These are phyloP conservation scores for Collybia nuda DNA, from an alignment of 768 basidiomycete species.

Conservation along the genomic window DNA sequence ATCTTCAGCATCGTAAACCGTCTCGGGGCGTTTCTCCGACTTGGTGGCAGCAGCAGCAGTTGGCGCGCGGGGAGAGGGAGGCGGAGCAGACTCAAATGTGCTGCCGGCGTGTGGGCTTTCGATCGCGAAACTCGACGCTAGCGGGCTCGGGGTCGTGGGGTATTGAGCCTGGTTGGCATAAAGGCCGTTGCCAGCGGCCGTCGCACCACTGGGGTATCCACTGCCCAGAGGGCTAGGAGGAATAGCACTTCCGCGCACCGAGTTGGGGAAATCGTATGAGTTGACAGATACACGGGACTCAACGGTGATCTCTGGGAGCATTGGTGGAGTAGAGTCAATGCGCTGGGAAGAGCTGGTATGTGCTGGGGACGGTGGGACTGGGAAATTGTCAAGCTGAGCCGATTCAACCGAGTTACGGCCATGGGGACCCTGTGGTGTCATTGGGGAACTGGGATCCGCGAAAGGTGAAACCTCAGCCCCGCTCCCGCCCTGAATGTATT, in stretches of 20 bases:
- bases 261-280: conserved; percentile 21
- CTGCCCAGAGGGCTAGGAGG: conserved; percentile 35
- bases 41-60: conserved; percentile 3
- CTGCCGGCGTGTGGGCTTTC: conserved; percentile 9
- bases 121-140: conserved; percentile 32
- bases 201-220: conserved; percentile 9
- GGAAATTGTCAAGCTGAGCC: conserved; percentile 1
- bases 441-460: conserved; percentile 23
- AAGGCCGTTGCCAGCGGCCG: conserved; percentile 3
- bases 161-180: conserved; percentile 13
- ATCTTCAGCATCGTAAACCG: conserved; percentile 51
- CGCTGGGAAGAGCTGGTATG: conserved; percentile 15
- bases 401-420: not conserved
- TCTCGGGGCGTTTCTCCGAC: conserved; percentile 16
- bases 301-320: conserved; percentile 29
- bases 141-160: conserved; percentile 38
- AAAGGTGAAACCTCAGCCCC: conserved; percentile 21
- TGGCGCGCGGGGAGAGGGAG: conserved; percentile 7
- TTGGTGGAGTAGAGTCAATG: conserved; percentile 37
- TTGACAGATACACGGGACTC: conserved; percentile 41
- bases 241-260: not conserved
- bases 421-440: conserved; percentile 6
- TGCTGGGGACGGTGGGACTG: not conserved
- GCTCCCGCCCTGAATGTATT: conserved; percentile 7
- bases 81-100: conserved; percentile 5